A percentile compares a stretch with the other conserved stretches of the same genome.
These are phyloP conservation scores for Colletotrichum tamarilloi DNA, from an alignment of 2,329 filamentous ascomycete species.

Conservation along the genomic window DNA sequence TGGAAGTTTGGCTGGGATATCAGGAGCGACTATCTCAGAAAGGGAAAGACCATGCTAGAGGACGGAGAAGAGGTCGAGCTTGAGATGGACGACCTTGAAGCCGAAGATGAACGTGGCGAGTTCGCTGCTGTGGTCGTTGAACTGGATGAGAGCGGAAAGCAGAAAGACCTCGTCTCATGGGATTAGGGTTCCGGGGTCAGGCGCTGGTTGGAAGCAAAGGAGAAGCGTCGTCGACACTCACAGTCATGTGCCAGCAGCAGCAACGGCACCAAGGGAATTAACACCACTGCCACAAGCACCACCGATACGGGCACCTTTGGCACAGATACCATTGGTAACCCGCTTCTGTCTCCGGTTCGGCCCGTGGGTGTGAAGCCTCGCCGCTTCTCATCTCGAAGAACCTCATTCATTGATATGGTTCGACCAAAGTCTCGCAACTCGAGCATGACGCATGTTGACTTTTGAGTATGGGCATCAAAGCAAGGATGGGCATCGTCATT, in stretches of 20 bases:
- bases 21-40: constrained; percentile 58
- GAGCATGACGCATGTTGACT: constrained; percentile 25
- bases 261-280: neutral
- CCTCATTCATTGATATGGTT: constrained; percentile 18
- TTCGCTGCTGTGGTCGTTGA: constrained; percentile 65
- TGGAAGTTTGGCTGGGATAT: constrained; percentile 67
- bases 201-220: constrained; percentile 34
- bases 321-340: neutral
- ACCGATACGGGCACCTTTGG: neutral
- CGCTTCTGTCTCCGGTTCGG: constrained; percentile 8
- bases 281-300: neutral
- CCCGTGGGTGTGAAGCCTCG: constrained; percentile 22
- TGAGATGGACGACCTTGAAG: constrained; percentile 61
- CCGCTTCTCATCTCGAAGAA: constrained; percentile 31
- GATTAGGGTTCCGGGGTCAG: constrained; percentile 36
- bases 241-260: constrained; percentile 7
- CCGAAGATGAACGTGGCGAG: constrained; percentile 65
- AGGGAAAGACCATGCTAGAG: constrained; percentile 62
- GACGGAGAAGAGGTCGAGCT: constrained; percentile 62
- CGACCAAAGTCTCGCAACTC: constrained; percentile 30
- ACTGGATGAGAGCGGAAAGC: constrained; percentile 62
- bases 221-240: constrained; percentile 17
- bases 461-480: constrained; percentile 9
- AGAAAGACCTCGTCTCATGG: constrained; percentile 65
- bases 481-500: neutral